Conservation (phyloP, 352 stramenopile species). For the Albugo candida region DNA sequence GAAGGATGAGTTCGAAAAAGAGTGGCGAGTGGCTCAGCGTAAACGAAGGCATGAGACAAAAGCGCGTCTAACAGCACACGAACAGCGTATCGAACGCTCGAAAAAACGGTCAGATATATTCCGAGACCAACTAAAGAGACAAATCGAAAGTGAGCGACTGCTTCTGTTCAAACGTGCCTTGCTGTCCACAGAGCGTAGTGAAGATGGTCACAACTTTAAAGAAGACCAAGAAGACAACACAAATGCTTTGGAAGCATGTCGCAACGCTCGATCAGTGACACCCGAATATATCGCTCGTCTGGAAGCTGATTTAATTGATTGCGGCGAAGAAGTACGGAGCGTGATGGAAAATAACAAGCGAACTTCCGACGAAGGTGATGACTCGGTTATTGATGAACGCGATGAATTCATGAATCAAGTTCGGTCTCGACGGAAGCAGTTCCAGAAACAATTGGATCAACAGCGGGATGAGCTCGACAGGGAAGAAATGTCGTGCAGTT, state of each 20-base stretch:
- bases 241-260: conserved; percentile 46
- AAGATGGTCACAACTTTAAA: conserved; percentile 54
- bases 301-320: conserved; percentile 71
- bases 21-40: conserved; percentile 61
- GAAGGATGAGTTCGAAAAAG: conserved; percentile 67
- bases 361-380: conserved; percentile 47
- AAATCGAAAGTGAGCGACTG: conserved; percentile 70
- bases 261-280: conserved; percentile 49
- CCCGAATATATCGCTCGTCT: conserved; percentile 71
- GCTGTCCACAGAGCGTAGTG: conserved; percentile 63
- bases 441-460: conserved; percentile 74
- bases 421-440: conserved; percentile 42
- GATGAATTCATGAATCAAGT: conserved; percentile 82
- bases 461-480: conserved; percentile 51
- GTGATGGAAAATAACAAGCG: conserved; percentile 76
- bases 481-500: conserved; percentile 60
- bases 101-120: conserved; percentile 78
- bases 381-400: conserved; percentile 52
- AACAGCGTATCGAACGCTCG: conserved; percentile 39
- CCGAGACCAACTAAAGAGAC: conserved; percentile 46
- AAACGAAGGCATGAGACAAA: conserved; percentile 40
- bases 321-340: conserved; percentile 39
- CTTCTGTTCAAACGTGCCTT: conserved; percentile 73
- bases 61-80: conserved; percentile 42
- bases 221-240: conserved; percentile 74